phyloP scores from a whole-genome alignment of 495 filamentous ascomycete species.

The Penicillium riverlandense region DNA sequence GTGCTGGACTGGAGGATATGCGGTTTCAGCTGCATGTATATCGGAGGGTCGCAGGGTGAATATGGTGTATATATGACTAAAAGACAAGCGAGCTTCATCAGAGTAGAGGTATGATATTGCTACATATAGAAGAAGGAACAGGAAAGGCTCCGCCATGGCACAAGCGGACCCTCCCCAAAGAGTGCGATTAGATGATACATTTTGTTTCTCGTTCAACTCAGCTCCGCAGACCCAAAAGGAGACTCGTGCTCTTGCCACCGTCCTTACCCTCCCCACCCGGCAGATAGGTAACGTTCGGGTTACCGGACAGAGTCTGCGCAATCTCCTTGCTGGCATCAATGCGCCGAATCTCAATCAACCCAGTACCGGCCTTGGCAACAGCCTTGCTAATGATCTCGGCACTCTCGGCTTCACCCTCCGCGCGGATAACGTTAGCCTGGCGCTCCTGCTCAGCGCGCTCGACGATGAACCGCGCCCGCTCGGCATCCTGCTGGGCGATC shows the following conservation, averaged over 20 bases:
- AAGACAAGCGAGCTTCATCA: neutral
- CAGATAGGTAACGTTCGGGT: slow-evolving; percentile 95
- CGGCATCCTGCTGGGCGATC: slow-evolving; percentile 98
- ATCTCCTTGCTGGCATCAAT: slow-evolving; percentile 98
- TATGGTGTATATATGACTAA: neutral
- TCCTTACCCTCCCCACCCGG: slow-evolving; percentile 64
- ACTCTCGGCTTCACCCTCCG: slow-evolving; percentile 94
- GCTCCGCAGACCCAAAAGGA: slow-evolving; percentile 54
- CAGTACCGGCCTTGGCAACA: slow-evolving; percentile 86
- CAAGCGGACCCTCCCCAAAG: neutral
- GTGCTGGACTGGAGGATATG: slow-evolving; percentile 75
- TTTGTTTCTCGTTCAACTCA: slow-evolving; percentile 15
- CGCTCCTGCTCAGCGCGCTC: slow-evolving; percentile 98
- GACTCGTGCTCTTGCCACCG: slow-evolving; percentile 54
- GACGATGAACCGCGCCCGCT: slow-evolving; percentile 94
- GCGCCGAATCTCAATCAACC: slow-evolving; percentile 87
- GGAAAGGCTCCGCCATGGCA: slow-evolving; percentile 10
- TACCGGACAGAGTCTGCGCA: slow-evolving; percentile 76
- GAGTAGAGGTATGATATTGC: slow-evolving; percentile 38
- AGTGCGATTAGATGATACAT: slow-evolving; percentile 27
- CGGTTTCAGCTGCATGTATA: slow-evolving; percentile 88
- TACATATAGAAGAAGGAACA: slow-evolving; percentile 24
- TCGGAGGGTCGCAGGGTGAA: slow-evolving; percentile 21
- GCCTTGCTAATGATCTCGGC: slow-evolving; percentile 90
- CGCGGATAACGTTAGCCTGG: slow-evolving; percentile 95